Evolutionary conservation across 495 filamentous ascomycete genomes (phyloP).

Genomic region (Hypoxylon crocopeplum): DNA sequence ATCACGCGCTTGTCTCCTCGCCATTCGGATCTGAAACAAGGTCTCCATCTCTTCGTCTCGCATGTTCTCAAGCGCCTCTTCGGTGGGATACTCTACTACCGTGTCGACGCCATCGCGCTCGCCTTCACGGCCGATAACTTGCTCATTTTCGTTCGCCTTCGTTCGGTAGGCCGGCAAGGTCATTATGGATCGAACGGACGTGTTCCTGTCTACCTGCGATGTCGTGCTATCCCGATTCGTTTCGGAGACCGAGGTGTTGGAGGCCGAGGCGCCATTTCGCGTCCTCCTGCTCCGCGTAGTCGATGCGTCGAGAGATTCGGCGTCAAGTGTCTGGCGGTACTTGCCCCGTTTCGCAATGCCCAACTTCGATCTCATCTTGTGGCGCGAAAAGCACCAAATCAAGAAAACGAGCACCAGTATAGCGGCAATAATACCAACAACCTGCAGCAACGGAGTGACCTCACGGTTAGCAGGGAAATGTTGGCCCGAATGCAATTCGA

Average conservation of each 20-base stretch:
- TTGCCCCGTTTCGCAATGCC: constrained; percentile 25
- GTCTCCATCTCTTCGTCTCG: constrained; percentile 94
- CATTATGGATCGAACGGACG: constrained; percentile 88
- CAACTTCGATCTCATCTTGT: constrained; percentile 2
- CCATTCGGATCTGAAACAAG: constrained; percentile 85
- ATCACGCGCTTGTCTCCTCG: constrained; percentile 74
- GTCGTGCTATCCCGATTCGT: constrained; percentile 29
- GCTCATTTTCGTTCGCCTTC: constrained; percentile 75
- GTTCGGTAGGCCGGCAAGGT: constrained; percentile 81
- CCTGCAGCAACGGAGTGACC: constrained; percentile 7
- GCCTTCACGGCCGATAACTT: constrained; percentile 87
- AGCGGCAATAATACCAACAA: constrained; percentile 31
- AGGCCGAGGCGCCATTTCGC: constrained; percentile 8
- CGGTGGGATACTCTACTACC: constrained; percentile 74
- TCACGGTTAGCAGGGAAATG: background rate
- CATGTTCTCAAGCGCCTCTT: constrained; percentile 71
- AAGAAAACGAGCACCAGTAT: constrained; percentile 24
- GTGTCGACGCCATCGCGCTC: constrained; percentile 91
- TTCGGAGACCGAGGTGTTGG: constrained; percentile 21
- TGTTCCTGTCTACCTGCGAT: constrained; percentile 73
- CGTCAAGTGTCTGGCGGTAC: constrained; percentile 22
- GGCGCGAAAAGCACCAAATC: constrained; percentile 25
- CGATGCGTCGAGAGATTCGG: constrained; percentile 33
- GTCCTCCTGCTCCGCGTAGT: constrained; percentile 13
- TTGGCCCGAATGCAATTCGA: background rate